Evolutionary conservation across 306 rosid genomes (phyloP).

Genomic region (Leucaena leucocephala): DNA sequence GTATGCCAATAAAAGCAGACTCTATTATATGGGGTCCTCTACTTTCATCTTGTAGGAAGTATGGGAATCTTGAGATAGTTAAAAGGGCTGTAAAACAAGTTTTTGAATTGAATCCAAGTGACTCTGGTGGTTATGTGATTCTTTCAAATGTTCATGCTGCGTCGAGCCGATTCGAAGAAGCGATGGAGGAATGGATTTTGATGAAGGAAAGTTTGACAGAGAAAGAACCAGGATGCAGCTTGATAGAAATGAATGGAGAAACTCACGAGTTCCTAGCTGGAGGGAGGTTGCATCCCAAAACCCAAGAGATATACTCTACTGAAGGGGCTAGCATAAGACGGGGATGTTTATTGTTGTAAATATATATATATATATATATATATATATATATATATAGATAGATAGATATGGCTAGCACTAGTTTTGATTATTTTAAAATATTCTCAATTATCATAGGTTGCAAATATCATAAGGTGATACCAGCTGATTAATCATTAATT

Average conservation of each 20-base stretch:
- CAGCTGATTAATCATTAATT: too few species aligned
- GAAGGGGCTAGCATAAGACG: too few species aligned
- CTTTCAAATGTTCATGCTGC: constrained; percentile 75
- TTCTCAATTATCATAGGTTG: too few species aligned
- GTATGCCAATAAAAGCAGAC: constrained; percentile 65
- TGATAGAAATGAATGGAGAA: constrained; percentile 77
- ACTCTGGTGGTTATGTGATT: constrained; percentile 67
- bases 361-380: too few species aligned
- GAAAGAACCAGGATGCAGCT: constrained; percentile 90
- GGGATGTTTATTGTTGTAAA: too few species aligned
- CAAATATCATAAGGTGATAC: too few species aligned
- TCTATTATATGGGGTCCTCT: constrained; percentile 85
- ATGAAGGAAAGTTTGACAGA: constrained; percentile 62
- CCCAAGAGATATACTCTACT: constrained; percentile 67
- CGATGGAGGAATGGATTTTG: constrained; percentile 60
- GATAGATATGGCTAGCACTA: too few species aligned
- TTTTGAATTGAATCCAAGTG: constrained; percentile 63
- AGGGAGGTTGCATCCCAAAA: constrained; percentile 65
- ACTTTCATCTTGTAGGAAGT: constrained; percentile 74
- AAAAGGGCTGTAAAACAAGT: constrained; percentile 65
- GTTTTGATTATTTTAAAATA: too few species aligned
- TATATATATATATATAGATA: too few species aligned
- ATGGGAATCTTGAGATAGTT: constrained; percentile 64
- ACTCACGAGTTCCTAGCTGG: constrained; percentile 82
- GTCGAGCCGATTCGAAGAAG: constrained; percentile 57